Percentiles rank a stretch among this genome's conserved stretches.
These are phyloP conservation scores for Pleurotus salmoneostramineus DNA, from an alignment of 768 basidiomycete species.

Conservation along the genomic window DNA sequence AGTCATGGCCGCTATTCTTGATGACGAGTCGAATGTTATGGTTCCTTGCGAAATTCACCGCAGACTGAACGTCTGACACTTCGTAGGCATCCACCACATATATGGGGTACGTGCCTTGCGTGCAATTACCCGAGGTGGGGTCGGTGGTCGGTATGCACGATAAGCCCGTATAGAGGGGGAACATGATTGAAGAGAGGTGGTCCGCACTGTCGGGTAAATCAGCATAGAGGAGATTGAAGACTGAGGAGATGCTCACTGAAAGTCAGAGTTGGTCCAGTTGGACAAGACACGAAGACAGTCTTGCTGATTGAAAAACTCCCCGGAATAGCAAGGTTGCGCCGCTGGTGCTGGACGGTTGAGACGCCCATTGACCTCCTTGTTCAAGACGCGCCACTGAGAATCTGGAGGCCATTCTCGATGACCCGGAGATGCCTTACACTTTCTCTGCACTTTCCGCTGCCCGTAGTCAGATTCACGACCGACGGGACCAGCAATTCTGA, in stretches of 20 bases:
- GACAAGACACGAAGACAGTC: background rate
- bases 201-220: background rate
- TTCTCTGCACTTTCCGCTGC: background rate
- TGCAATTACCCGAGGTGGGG: background rate
- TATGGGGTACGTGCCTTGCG: background rate
- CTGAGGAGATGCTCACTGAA: background rate
- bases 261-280: conserved; percentile 4
- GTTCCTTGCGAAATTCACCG: conserved; percentile 21
- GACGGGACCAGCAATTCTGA: background rate
- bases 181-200: conserved; percentile 1
- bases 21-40: conserved; percentile 26
- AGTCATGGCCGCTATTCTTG: conserved; percentile 30
- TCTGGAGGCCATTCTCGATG: background rate
- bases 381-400: background rate
- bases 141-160: background rate
- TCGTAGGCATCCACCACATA: background rate
- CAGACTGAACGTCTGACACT: conserved; percentile 14
- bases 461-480: background rate
- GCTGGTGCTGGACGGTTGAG: background rate
- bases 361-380: background rate
- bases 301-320: background rate
- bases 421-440: background rate
- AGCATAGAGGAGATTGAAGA: background rate
- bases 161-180: background rate
- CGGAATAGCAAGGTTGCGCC: background rate